Evolutionary conservation across 2,329 filamentous ascomycete species (phyloP).

Genomic region (Aspergillus spinulosporus): DNA sequence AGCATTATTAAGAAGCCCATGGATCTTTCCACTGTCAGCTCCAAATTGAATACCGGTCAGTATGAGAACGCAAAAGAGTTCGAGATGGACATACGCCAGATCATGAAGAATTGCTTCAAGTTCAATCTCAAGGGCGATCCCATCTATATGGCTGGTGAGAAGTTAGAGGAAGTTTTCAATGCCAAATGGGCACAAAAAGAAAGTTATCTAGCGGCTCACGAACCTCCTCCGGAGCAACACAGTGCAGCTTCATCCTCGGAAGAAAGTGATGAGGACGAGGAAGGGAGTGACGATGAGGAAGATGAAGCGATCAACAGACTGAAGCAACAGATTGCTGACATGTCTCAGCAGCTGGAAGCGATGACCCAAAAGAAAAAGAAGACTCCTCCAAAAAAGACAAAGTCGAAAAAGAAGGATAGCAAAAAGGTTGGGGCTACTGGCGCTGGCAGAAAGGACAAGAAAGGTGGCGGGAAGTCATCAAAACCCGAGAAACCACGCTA

Average conservation of each 20-base stretch:
- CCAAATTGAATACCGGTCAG: conserved; percentile 73
- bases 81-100: conserved; percentile 75
- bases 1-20: conserved; percentile 95
- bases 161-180: conserved; percentile 74
- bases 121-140: conserved; percentile 83
- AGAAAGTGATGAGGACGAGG: conserved; percentile 70
- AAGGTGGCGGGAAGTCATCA: conserved; percentile 36
- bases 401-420: conserved; percentile 33
- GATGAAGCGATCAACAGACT: conserved; percentile 63
- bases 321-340: conserved; percentile 70
- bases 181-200: conserved; percentile 75
- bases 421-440: conserved; percentile 45
- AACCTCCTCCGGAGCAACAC: conserved; percentile 63
- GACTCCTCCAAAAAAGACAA: conserved; percentile 52
- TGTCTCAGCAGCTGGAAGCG: conserved; percentile 65
- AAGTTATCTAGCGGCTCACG: conserved; percentile 75
- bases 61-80: conserved; percentile 85
- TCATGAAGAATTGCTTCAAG: conserved; percentile 85
- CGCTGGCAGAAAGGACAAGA: conserved; percentile 59
- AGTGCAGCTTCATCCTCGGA: conserved; percentile 68
- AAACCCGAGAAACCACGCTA: conserved; percentile 60
- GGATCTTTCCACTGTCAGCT: conserved; percentile 81
- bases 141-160: conserved; percentile 70
- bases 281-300: conserved; percentile 64
- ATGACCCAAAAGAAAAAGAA: conserved; percentile 62